A percentile compares a stretch with the other conserved stretches of the same genome.
Evolutionary conservation across 148 eudicot species (phyloP).

Genomic region (Simmondsia chinensis): DNA sequence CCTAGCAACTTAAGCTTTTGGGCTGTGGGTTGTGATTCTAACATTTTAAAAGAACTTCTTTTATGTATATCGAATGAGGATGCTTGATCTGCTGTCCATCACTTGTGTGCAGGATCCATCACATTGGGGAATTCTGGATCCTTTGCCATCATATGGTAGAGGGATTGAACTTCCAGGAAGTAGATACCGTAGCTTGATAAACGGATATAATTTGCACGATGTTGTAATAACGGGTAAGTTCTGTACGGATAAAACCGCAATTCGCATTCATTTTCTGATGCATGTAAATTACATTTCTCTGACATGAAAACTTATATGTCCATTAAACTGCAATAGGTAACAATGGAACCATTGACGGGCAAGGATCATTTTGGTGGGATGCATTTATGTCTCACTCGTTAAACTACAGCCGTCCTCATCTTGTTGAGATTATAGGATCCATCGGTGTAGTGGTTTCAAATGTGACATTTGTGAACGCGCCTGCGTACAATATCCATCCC

Average conservation of each 20-base stretch:
- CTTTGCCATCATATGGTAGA: conserved; percentile 48
- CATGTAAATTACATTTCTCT: too few species aligned
- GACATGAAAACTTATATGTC: not conserved
- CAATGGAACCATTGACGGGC: conserved; percentile 47
- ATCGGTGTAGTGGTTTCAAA: conserved; percentile 37
- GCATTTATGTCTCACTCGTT: conserved; percentile 21
- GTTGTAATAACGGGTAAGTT: conserved; percentile 44
- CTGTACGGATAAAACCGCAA: too few species aligned
- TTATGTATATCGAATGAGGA: too few species aligned
- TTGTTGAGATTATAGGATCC: conserved; percentile 36
- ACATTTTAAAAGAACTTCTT: too few species aligned
- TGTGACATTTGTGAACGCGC: conserved; percentile 41
- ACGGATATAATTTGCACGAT: conserved; percentile 36
- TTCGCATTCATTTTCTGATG: too few species aligned
- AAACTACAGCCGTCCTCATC: conserved; percentile 50
- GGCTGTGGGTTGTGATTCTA: too few species aligned
- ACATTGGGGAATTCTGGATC: conserved; percentile 31
- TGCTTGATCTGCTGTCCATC: too few species aligned
- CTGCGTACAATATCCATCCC: conserved; percentile 36
- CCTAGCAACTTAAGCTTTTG: too few species aligned
- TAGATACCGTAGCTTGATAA: conserved; percentile 39
- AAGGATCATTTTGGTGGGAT: conserved; percentile 57
- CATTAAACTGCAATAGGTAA: conserved; percentile 23
- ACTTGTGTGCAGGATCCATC: conserved; percentile 26
- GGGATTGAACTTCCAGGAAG: conserved; percentile 34